Conservation (phyloP, 352 stramenopile genomes). For the Pilasporangium apinafurcum region DNA sequence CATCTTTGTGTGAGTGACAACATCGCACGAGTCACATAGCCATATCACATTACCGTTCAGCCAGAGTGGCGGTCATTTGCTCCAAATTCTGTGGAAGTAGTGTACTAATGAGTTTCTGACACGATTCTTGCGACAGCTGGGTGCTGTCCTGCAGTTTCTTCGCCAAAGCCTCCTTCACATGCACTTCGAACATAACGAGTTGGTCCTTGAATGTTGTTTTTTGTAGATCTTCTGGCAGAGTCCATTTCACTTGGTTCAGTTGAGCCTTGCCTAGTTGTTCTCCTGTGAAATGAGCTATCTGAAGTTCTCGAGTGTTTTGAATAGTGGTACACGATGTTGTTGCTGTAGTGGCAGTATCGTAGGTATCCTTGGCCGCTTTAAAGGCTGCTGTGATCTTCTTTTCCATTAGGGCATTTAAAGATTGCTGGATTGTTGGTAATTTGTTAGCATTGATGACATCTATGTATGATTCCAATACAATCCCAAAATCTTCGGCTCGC, state of each 20-base stretch:
- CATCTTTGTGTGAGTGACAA: not conserved
- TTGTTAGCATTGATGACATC: constrained; percentile 25
- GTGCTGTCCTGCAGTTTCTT: constrained; percentile 8
- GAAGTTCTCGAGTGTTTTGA: constrained; percentile 8
- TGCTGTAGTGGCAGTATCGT: constrained; percentile 7
- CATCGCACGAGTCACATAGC: not conserved
- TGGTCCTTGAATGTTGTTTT: constrained; percentile 20
- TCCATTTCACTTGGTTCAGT: constrained; percentile 13
- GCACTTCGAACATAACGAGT: constrained; percentile 11
- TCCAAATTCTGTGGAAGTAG: constrained; percentile 35
- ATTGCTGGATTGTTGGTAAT: constrained; percentile 38
- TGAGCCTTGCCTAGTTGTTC: constrained; percentile 14
- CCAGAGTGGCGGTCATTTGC: constrained; percentile 24
- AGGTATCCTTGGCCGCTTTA: constrained; percentile 12
- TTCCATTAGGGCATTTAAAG: constrained; percentile 34
- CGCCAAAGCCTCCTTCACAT: constrained; percentile 7
- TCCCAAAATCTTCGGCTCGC: constrained; percentile 24
- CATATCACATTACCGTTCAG: constrained; percentile 6
- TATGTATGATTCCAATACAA: constrained; percentile 38
- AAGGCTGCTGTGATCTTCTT: constrained; percentile 25
- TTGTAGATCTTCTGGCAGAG: constrained; percentile 19
- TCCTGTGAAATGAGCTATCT: constrained; percentile 21
- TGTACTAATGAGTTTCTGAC: constrained; percentile 8
- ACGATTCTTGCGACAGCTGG: constrained; percentile 3
- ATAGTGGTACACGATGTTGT: not conserved